Evolutionary conservation across 2,329 filamentous ascomycete species (phyloP).

Genomic region (Exophiala calicioides): DNA sequence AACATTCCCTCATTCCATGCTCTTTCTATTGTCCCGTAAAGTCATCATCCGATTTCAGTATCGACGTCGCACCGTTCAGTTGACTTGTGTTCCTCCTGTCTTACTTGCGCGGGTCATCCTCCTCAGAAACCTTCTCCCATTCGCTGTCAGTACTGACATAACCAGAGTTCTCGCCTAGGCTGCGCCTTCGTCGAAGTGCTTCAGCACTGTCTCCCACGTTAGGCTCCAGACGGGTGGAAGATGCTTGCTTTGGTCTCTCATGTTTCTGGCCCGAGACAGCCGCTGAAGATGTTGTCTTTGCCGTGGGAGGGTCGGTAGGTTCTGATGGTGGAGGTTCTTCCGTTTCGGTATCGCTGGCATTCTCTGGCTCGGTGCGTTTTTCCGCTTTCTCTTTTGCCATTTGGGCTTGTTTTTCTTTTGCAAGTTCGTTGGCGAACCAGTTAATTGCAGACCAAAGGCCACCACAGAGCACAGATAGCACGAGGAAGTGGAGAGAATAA

Average conservation of each 20-base stretch:
- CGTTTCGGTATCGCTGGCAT: constrained; percentile 41
- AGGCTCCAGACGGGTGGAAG: constrained; percentile 38
- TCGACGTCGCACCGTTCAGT: no score
- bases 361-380: constrained; percentile 36
- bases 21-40: not conserved
- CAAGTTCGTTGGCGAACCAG: constrained; percentile 82
- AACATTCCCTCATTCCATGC: not conserved
- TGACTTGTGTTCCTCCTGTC: no score
- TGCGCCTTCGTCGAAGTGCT: constrained; percentile 48
- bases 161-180: constrained; percentile 53
- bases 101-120: constrained; percentile 57
- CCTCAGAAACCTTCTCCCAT: constrained; percentile 78
- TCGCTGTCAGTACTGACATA: constrained; percentile 85
- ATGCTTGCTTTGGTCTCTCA: constrained; percentile 19
- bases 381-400: constrained; percentile 49
- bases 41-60: no score
- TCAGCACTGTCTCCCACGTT: constrained; percentile 48
- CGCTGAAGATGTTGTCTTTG: constrained; percentile 16
- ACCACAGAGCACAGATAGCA: constrained; percentile 75
- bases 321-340: constrained; percentile 31
- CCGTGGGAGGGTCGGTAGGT: not conserved
- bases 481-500: constrained; percentile 82
- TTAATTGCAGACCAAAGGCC: constrained; percentile 93
- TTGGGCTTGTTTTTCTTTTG: constrained; percentile 50
- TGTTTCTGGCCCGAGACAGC: constrained; percentile 18